phyloP scores from a whole-genome alignment of 2,329 filamentous ascomycete species.

The Sporothrix inflata region DNA sequence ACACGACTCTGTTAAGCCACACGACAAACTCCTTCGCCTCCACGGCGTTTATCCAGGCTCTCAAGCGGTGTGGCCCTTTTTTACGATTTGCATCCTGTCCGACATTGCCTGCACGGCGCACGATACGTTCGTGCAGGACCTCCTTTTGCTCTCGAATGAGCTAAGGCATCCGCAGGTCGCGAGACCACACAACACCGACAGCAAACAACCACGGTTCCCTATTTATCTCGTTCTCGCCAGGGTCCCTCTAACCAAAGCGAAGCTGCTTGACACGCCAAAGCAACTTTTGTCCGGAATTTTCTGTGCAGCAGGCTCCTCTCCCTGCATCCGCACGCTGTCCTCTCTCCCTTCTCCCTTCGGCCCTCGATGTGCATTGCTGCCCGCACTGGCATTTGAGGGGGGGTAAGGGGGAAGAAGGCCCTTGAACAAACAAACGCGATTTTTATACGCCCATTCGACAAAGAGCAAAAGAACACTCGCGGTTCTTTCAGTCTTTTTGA shows the following conservation, averaged over 20 bases:
- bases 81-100: not conserved
- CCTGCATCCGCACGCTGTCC: not conserved
- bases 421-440: not conserved
- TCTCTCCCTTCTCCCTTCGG: constrained; percentile 26
- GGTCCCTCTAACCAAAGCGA: not conserved
- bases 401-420: constrained; percentile 23
- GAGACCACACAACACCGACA: not conserved
- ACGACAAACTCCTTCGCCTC: not conserved
- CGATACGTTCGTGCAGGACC: not conserved
- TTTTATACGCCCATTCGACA: not conserved
- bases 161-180: not conserved
- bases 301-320: not conserved
- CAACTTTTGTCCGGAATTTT: not conserved
- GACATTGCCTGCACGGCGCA: not conserved
- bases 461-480: not conserved
- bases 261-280: not conserved
- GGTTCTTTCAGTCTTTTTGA: not conserved
- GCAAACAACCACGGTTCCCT: not conserved
- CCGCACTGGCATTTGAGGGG: constrained; percentile 27
- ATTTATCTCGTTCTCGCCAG: not conserved
- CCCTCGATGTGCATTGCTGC: constrained; percentile 26
- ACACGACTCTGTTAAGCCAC: not conserved
- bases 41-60: constrained; percentile 11
- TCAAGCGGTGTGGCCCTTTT: not conserved
- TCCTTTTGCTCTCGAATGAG: not conserved